Evolutionary conservation across 2,329 filamentous ascomycete species (phyloP).

Genomic region (Colletotrichum orbiculare): DNA sequence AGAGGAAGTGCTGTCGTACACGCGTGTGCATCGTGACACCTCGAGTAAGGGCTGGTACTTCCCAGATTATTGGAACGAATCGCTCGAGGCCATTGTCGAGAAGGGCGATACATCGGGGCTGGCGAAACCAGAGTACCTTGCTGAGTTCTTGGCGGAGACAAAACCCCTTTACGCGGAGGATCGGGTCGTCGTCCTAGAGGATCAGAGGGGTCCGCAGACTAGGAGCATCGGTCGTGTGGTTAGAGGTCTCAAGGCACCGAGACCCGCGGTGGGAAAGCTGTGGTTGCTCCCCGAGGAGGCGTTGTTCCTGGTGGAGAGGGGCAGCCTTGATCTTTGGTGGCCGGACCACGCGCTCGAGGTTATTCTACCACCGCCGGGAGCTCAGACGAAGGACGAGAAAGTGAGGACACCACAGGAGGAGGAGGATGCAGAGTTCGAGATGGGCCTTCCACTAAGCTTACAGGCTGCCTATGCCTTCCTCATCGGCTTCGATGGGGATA

Average conservation of each 20-base stretch:
- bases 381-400: slow-evolving; percentile 40
- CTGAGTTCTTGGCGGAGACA: slow-evolving; percentile 30
- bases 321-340: slow-evolving; percentile 89
- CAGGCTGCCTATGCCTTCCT: slow-evolving; percentile 91
- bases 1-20: slow-evolving; percentile 85
- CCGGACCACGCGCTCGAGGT: slow-evolving; percentile 66
- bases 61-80: slow-evolving; percentile 63
- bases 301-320: slow-evolving; percentile 88
- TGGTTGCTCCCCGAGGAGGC: slow-evolving; percentile 95
- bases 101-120: slow-evolving; percentile 22
- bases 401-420: slow-evolving; percentile 38
- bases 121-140: slow-evolving; percentile 31
- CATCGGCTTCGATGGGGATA: slow-evolving; percentile 74
- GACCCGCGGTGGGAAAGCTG: slow-evolving; percentile 68
- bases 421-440: slow-evolving; percentile 62
- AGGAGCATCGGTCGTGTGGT: slow-evolving; percentile 78
- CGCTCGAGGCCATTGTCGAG: slow-evolving; percentile 22
- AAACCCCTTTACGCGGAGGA: slow-evolving; percentile 53
- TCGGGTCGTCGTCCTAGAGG: slow-evolving; percentile 75
- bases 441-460: slow-evolving; percentile 85
- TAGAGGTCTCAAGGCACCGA: slow-evolving; percentile 63
- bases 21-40: slow-evolving; percentile 78
- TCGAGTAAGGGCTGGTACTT: slow-evolving; percentile 80
- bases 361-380: slow-evolving; percentile 51
- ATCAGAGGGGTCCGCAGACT: slow-evolving; percentile 77